Base-by-base conservation (phyloP, 169 alveolate species). In the Plasmodium sp. region DNA sequence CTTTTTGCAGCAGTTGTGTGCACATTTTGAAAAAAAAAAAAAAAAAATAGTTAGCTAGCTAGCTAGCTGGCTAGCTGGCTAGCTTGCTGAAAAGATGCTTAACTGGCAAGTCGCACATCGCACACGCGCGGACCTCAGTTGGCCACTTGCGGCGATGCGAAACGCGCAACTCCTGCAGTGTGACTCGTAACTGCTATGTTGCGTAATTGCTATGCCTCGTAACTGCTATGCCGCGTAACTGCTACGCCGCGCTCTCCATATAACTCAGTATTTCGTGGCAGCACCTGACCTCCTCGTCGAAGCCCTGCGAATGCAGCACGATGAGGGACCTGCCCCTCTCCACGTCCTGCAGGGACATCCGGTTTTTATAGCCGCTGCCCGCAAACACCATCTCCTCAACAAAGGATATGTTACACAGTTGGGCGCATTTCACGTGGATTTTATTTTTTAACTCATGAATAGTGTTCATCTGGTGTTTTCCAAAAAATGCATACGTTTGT, bases 301-400 rank as follows among this genome's bases (percentile, higher is more conserved):
- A 86, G 62, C 45, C 81, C 43, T 39, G 22, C 18, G 93, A 86
- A 31, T 77, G 72, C 10, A 75, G 67, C 43, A 75, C 81, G 43
- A 86, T 86, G n/a, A 86, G 72, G 81, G 34, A 75, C 33, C 48
- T 31, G 72, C 71, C 48, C 6, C 77, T 86, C 81, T 86, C 86
- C 34, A 54, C 39, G 34, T 86, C 43, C 81, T 86, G 79, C 81
- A 86, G 36, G 34, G 27, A 75, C 80, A 86, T 36, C 79, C 56
- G 41, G 14, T 75, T 86, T 54, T 86, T 86, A 86, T 86, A 86
- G 14, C 81, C 27, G 18, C 18, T 34, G 67, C 45, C 81, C 33
- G 93, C 41, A 79, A 75, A 86, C 31, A 33, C 31, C 93, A 86
- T 86, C 77, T 86, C 93, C 75, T 86, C 86, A 12, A 45, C 16